phyloP scores from a whole-genome alignment of 805 yeast species.

The Blastobotrys terrestris region DNA sequence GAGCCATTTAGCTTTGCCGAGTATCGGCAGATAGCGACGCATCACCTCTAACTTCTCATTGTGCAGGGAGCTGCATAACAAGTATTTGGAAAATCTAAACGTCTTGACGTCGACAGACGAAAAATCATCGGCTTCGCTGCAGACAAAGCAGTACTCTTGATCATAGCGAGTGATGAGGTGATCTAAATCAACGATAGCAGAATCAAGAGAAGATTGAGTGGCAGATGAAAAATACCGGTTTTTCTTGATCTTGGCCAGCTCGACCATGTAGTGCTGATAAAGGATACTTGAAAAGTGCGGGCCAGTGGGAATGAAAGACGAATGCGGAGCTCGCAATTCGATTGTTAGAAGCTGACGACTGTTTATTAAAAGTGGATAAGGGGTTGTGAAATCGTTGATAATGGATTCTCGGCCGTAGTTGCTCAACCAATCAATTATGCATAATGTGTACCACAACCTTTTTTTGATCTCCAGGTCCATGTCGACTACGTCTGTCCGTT shows the following conservation, averaged over 20 bases:
- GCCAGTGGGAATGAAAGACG: neutral
- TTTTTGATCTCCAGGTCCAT: neutral
- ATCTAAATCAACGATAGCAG: neutral
- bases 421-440: conserved; percentile 1
- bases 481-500: neutral
- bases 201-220: neutral
- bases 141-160: neutral
- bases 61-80: neutral
- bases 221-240: neutral
- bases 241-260: neutral
- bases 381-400: neutral
- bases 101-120: neutral
- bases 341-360: neutral
- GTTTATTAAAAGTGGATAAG: neutral
- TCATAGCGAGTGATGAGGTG: neutral
- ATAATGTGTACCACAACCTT: neutral
- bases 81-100: neutral
- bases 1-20: neutral
- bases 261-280: neutral
- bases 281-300: neutral
- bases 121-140: neutral
- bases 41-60: neutral
- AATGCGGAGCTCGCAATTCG: neutral
- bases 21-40: neutral
- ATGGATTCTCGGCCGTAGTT: neutral